Evolutionary conservation across 345 rosid genomes (phyloP).

Genomic region (Eucalyptus cloeziana): DNA sequence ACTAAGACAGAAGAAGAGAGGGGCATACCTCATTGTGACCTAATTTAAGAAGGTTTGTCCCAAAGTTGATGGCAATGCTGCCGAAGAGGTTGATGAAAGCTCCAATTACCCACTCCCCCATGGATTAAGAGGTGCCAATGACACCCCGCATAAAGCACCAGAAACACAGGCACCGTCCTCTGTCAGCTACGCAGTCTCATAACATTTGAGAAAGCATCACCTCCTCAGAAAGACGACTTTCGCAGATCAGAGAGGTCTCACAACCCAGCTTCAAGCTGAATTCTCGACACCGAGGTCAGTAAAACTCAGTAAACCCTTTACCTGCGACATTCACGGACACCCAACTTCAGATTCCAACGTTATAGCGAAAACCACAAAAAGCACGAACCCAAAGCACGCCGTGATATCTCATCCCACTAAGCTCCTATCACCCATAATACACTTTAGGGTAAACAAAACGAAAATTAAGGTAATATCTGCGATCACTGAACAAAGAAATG

Average conservation of each 20-base stretch:
- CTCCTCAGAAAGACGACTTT: neutral
- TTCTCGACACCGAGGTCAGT: neutral
- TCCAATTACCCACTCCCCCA: conserved; percentile 99
- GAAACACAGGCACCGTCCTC: conserved; percentile 5
- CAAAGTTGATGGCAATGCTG: conserved; percentile 96
- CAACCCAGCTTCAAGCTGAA: neutral
- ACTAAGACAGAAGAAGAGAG: neutral
- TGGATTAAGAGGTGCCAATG: conserved; percentile 28
- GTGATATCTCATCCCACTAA: neutral
- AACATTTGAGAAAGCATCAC: neutral
- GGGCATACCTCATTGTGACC: conserved; percentile 79
- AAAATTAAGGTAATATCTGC: neutral
- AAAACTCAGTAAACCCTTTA: neutral
- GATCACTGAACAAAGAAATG: neutral
- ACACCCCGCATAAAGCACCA: conserved; percentile 17
- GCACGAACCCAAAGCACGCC: neutral
- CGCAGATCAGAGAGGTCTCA: neutral
- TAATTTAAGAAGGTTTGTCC: conserved; percentile 97
- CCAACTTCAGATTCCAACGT: neutral
- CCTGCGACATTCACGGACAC: neutral
- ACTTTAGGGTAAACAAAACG: neutral
- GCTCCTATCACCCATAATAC: neutral
- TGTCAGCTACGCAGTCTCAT: conserved; percentile 2
- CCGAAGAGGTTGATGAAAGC: conserved; percentile 92
- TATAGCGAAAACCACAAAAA: neutral